Percentiles rank a stretch among this genome's conserved stretches.
phyloP scores from a whole-genome alignment of 2,329 filamentous ascomycete genomes.

The Colletotrichum sp. region DNA sequence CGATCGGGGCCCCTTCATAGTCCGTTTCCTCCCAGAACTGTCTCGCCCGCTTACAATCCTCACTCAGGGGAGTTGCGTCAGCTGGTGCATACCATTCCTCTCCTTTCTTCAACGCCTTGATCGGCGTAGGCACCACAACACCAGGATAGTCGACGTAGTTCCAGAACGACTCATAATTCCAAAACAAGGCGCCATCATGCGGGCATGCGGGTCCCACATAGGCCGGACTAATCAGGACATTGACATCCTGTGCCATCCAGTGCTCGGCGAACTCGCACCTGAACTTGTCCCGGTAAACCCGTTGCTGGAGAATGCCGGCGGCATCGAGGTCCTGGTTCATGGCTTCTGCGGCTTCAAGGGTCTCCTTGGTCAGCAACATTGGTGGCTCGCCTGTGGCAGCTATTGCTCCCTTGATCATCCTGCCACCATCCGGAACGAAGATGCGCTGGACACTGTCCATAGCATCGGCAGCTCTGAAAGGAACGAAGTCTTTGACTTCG shows the following conservation, averaged over 20 bases:
- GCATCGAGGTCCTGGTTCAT: conserved; percentile 19
- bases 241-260: conserved; percentile 41
- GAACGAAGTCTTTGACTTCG: conserved; percentile 38
- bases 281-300: conserved; percentile 33
- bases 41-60: conserved; percentile 32
- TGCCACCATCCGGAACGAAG: conserved; percentile 52
- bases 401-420: conserved; percentile 34
- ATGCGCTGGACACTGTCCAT: conserved; percentile 37
- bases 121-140: conserved; percentile 36
- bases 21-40: conserved; percentile 34
- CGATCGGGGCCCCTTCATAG: conserved; percentile 43
- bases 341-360: conserved; percentile 32
- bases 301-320: conserved; percentile 26
- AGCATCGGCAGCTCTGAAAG: conserved; percentile 32
- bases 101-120: conserved; percentile 29
- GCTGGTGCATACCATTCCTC: conserved; percentile 27
- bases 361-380: conserved; percentile 48
- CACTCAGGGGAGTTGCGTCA: conserved; percentile 28
- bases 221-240: conserved; percentile 38
- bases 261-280: conserved; percentile 34
- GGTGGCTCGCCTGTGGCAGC: conserved; percentile 45
- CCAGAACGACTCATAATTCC: conserved; percentile 39
- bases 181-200: conserved; percentile 40
- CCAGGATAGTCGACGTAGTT: conserved; percentile 43
- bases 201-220: conserved; percentile 40